Conservation (phyloP, 2,329 filamentous ascomycete genomes). For the Colletotrichum theobromicola region DNA sequence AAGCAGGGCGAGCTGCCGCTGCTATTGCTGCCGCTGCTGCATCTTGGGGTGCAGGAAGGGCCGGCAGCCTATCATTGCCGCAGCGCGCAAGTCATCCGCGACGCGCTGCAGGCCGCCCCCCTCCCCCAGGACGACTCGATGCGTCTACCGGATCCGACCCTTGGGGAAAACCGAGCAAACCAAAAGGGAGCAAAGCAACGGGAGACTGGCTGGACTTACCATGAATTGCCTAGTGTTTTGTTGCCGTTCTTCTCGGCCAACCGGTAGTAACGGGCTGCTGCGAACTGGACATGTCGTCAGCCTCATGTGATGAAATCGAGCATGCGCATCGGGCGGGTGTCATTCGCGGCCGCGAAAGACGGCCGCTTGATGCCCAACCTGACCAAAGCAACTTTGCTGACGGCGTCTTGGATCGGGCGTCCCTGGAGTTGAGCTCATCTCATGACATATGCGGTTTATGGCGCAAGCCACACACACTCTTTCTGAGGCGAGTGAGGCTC, state of each 20-base stretch:
- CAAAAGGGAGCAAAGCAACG: conserved; percentile 14
- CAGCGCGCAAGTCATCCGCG: conserved; percentile 32
- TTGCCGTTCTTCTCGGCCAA: conserved; percentile 87
- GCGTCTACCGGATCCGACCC: neutral
- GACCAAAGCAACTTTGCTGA: conserved; percentile 2
- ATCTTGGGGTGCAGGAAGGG: neutral
- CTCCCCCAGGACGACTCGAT: neutral
- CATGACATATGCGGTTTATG: neutral
- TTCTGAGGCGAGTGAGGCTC: conserved; percentile 5
- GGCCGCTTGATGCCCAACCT: conserved; percentile 42
- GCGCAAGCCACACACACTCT: neutral
- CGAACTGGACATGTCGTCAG: conserved; percentile 66
- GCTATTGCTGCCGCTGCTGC: neutral
- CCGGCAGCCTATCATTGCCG: conserved; percentile 38
- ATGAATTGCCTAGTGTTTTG: conserved; percentile 92
- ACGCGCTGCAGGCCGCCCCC: conserved; percentile 24
- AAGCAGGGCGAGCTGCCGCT: conserved; percentile 13
- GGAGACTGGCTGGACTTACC: conserved; percentile 66
- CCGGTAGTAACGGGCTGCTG: conserved; percentile 88
- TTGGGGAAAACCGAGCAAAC: conserved; percentile 12
- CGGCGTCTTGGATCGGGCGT: neutral
- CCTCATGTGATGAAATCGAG: conserved; percentile 46
- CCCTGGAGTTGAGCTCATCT: conserved; percentile 12
- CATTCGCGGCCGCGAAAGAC: conserved; percentile 7
- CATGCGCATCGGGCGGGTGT: conserved; percentile 5